Conservation (phyloP, 768 basidiomycete species). For the Collybia mongolica region DNA sequence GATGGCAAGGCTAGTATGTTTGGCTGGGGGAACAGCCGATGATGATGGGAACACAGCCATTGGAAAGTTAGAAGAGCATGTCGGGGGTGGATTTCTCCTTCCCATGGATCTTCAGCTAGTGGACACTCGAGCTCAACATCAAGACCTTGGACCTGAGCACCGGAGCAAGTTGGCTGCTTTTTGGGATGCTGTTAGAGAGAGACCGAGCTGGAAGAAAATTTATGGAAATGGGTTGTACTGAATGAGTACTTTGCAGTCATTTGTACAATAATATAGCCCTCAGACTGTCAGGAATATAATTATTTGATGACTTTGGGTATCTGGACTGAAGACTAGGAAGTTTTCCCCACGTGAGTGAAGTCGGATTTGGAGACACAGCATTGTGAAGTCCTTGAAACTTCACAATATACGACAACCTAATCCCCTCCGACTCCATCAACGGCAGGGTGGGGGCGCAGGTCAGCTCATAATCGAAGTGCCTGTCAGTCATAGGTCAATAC, state of each 20-base stretch:
- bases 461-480: too few relatives aligned
- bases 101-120: slow-evolving; percentile 38
- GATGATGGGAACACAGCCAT: slow-evolving; percentile 54
- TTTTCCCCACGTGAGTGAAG: background rate
- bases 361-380: background rate
- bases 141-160: slow-evolving; percentile 8
- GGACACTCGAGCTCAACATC: slow-evolving; percentile 20
- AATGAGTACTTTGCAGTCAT: slow-evolving; percentile 1
- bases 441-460: too few relatives aligned
- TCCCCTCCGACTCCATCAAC: too few relatives aligned
- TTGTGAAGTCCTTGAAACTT: background rate
- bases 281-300: too few relatives aligned
- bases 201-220: slow-evolving; percentile 73
- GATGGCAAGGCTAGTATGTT: slow-evolving; percentile 58
- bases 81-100: slow-evolving; percentile 45
- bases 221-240: slow-evolving; percentile 50
- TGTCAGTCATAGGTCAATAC: background rate
- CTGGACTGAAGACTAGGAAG: too few relatives aligned
- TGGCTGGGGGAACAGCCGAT: slow-evolving; percentile 50
- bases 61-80: slow-evolving; percentile 48
- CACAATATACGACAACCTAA: background rate
- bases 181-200: slow-evolving; percentile 66
- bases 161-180: slow-evolving; percentile 60
- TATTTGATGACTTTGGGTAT: background rate
- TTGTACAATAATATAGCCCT: too few relatives aligned